phyloP scores from a whole-genome alignment of 257 asterid species.

The Gardenia jasminoides region DNA sequence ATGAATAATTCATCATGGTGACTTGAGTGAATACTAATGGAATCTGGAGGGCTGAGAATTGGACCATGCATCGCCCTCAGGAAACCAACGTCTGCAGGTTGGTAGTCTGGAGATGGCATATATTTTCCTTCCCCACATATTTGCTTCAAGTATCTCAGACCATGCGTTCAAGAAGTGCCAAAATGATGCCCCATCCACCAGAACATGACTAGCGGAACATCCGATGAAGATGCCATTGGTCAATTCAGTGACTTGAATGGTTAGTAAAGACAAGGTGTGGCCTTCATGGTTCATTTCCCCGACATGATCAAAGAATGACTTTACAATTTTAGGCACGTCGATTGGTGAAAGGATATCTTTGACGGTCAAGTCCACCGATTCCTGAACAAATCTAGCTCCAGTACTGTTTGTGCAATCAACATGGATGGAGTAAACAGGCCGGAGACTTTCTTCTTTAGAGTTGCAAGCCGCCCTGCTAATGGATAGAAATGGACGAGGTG shows the following conservation, averaged over 20 bases:
- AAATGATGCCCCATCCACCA: constrained; percentile 37
- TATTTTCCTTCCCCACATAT: not conserved
- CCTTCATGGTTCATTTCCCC: constrained; percentile 39
- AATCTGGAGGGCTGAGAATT: not conserved
- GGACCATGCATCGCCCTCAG: constrained; percentile 25
- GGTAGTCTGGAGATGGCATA: constrained; percentile 27
- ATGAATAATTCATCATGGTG: too few relatives aligned
- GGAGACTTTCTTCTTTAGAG: too few relatives aligned
- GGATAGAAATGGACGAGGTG: too few relatives aligned
- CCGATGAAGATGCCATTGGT: constrained; percentile 42
- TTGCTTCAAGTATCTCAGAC: constrained; percentile 27
- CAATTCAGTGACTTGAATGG: constrained; percentile 37
- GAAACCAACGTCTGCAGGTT: constrained; percentile 28
- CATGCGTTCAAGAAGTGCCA: constrained; percentile 39
- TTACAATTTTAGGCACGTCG: constrained; percentile 31
- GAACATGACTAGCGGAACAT: constrained; percentile 32
- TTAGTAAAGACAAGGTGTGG: constrained; percentile 21
- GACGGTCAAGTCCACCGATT: constrained; percentile 15
- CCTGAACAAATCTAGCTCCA: too few relatives aligned
- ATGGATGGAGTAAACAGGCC: too few relatives aligned
- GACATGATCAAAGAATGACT: constrained; percentile 37
- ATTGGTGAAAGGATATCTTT: constrained; percentile 33
- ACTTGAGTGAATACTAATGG: too few relatives aligned
- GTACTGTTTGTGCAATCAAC: too few relatives aligned
- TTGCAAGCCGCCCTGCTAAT: too few relatives aligned